These are phyloP conservation scores for Talaromyces sp. DNA, from an alignment of 2,329 filamentous ascomycete species.

Conservation along the genomic window DNA sequence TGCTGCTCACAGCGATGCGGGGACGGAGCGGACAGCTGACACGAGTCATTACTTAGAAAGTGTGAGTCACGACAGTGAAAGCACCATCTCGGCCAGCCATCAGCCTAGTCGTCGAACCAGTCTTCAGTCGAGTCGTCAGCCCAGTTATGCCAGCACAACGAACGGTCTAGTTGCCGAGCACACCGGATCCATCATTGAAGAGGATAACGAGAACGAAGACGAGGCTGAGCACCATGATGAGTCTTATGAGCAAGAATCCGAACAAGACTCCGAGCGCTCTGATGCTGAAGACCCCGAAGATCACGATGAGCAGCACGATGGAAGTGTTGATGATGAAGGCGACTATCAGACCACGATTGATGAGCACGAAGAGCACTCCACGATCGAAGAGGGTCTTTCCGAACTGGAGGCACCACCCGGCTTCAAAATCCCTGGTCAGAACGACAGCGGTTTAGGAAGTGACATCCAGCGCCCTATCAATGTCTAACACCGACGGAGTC, in stretches of 20 bases:
- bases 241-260: conserved; percentile 19
- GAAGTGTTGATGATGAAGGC: conserved; percentile 19
- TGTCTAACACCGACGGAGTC: not conserved
- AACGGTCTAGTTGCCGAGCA: conserved; percentile 32
- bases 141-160: conserved; percentile 42
- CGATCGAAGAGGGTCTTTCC: conserved; percentile 9
- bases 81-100: conserved; percentile 38
- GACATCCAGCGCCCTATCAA: conserved; percentile 13
- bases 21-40: conserved; percentile 46
- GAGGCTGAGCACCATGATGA: conserved; percentile 24
- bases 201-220: conserved; percentile 29
- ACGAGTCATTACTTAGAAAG: conserved; percentile 43
- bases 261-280: conserved; percentile 11
- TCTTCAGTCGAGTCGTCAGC: conserved; percentile 30
- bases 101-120: conserved; percentile 29
- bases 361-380: conserved; percentile 13
- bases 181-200: conserved; percentile 24
- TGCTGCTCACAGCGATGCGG: conserved; percentile 50
- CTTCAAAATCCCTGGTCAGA: conserved; percentile 10
- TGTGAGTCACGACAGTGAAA: conserved; percentile 31
- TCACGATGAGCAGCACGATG: conserved; percentile 17
- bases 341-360: conserved; percentile 18
- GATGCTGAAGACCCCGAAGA: conserved; percentile 15
- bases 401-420: conserved; percentile 17
- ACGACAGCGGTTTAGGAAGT: conserved; percentile 19